Percentiles rank a stretch among this genome's conserved stretches.
Evolutionary conservation across 371 early-diverging fungal genomes (phyloP).

Genomic region (Lichtheimia ornata): DNA sequence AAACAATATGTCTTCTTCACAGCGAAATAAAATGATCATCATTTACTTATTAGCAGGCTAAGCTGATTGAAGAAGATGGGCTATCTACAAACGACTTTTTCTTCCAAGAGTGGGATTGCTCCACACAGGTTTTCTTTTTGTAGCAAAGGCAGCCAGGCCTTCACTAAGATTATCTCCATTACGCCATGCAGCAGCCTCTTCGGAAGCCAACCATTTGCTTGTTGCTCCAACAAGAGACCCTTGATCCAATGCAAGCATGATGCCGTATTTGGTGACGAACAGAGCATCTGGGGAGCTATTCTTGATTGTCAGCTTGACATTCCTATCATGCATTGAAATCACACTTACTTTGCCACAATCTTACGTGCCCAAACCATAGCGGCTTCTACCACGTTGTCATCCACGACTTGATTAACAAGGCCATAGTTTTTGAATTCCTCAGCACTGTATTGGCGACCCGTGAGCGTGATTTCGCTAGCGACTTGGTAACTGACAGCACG

Average conservation of each 20-base stretch:
- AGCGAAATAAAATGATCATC: no score
- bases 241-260: conserved; percentile 42
- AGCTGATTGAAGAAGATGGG: no score
- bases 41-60: no score
- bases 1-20: no score
- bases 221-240: conserved; percentile 40
- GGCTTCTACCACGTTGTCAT: conserved; percentile 35
- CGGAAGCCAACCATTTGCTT: conserved; percentile 33
- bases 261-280: conserved; percentile 45
- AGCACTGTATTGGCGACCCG: conserved; percentile 46
- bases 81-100: conserved; percentile 22
- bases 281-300: conserved; percentile 50
- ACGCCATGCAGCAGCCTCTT: conserved; percentile 42
- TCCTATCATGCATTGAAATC: no score
- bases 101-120: conserved; percentile 29
- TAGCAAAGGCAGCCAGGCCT: conserved; percentile 43
- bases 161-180: conserved; percentile 39
- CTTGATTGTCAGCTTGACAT: background rate
- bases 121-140: conserved; percentile 41
- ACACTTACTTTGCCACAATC: conserved; percentile 39
- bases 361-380: conserved; percentile 39
- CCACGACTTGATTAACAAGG: conserved; percentile 47
- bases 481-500: conserved; percentile 47
- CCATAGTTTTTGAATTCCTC: conserved; percentile 47
- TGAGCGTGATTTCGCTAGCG: conserved; percentile 46